Evolutionary conservation across 2,329 filamentous ascomycete species (phyloP), one percentile per base, ranked within the genome.

Genomic region (Alternaria brassicicola): DNA sequence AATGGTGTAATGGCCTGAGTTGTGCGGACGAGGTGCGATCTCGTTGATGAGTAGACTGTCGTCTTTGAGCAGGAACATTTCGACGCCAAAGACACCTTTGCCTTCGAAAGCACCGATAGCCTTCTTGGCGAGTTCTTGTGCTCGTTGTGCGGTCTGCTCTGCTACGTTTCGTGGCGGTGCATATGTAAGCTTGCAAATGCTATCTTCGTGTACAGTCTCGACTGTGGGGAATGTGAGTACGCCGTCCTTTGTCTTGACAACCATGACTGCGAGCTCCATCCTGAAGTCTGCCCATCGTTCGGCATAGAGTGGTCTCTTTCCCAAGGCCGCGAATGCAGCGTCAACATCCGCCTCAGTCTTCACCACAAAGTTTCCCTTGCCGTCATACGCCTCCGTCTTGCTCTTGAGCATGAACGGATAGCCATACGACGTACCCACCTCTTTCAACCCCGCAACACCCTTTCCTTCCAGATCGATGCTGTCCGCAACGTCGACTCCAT

Each of bases 1-100:
- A 64, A 98, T 98, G 3, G 91, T 96, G 79, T 93, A 94, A 78
- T 98, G 95, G 0, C 95, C 95, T 0, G 92, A 96, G 80, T 97
- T 97, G 79, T 97, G 93, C 49, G 87, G 86, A 36, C 92, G 84
- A 12, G 91, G 92, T 0, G 92, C 92, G 63, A 96, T 89, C 78
- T 97, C 93, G 77, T 96, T 97, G 68, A 97, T 85, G 57, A 96
- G 79, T 2, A 97, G 83, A 1, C 81, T 81, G 57, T 84, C 87
- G 68, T 95, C 87, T 47, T 88, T 80, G 10, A 93, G 85, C 3
- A 98, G 79, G 79, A 99, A 99, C 88, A 98, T 91, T 79, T 99
- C 95, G 0, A 98, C 94, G 0, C 94, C 95, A 77, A 97, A 99
- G 30, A 97, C 91, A 63, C 95, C 95, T 62, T 95, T 89, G 50